A percentile compares a stretch with the other conserved stretches of the same genome.
Evolutionary conservation across 1,139 yeast species (phyloP).

Genomic region (Yamadazyma trypodendri): DNA sequence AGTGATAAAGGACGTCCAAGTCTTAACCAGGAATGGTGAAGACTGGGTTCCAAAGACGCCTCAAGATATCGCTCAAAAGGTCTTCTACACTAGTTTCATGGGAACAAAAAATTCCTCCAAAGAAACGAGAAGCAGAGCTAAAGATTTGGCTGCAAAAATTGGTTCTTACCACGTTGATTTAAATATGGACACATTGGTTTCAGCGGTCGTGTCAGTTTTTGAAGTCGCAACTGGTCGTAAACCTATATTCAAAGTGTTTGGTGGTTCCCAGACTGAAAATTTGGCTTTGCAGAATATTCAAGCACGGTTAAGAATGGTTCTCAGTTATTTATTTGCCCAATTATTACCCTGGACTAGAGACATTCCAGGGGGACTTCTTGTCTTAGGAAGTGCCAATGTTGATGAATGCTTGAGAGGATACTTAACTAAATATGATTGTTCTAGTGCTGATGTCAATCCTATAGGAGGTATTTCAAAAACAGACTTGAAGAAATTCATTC

Average conservation of each 20-base stretch:
- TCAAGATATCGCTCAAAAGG: constrained; percentile 66
- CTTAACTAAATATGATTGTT: constrained; percentile 93
- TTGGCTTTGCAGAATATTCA: constrained; percentile 94
- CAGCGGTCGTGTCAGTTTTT: constrained; percentile 71
- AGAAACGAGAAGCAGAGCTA: constrained; percentile 87
- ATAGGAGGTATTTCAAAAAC: constrained; percentile 96
- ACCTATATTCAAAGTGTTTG: constrained; percentile 88
- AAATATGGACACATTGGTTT: constrained; percentile 84
- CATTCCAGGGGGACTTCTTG: constrained; percentile 75
- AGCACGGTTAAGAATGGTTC: constrained; percentile 92
- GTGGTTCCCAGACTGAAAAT: constrained; percentile 89
- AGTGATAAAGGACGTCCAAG: constrained; percentile 72
- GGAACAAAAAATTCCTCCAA: constrained; percentile 89
- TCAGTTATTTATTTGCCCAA: constrained; percentile 91
- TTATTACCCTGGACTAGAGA: constrained; percentile 90
- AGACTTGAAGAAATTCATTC: constrained; percentile 82
- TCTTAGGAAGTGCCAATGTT: constrained; percentile 95
- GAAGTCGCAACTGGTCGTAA: constrained; percentile 86
- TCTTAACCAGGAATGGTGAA: constrained; percentile 48
- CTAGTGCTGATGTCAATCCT: constrained; percentile 95
- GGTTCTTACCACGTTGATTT: constrained; percentile 91
- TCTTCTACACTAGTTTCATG: constrained; percentile 92
- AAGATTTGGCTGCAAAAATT: constrained; percentile 65
- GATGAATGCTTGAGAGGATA: constrained; percentile 96
- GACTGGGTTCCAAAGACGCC: constrained; percentile 72